Evolutionary conservation across 2,329 filamentous ascomycete genomes (phyloP).

Genomic region (Hyphodiscus sp.): DNA sequence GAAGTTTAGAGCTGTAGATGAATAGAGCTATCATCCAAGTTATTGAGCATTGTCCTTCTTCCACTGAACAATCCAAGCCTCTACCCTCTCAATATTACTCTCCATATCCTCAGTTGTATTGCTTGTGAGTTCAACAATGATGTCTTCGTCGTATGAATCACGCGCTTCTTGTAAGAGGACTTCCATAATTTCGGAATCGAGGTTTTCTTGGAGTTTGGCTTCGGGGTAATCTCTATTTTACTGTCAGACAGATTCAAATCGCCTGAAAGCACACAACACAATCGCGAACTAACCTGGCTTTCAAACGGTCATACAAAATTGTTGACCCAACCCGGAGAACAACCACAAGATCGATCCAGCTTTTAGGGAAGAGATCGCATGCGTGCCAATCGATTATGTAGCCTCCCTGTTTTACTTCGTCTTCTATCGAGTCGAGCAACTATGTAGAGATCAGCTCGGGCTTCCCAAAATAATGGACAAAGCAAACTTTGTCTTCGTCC

Average conservation of each 20-base stretch:
- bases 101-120: conserved; percentile 81
- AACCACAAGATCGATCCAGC: conserved; percentile 92
- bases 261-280: not conserved
- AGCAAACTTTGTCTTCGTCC: conserved; percentile 82
- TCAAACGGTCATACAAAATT: conserved; percentile 77
- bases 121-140: conserved; percentile 83
- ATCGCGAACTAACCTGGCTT: conserved; percentile 48
- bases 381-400: conserved; percentile 97
- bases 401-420: conserved; percentile 70
- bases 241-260: not conserved
- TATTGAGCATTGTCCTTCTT: conserved; percentile 52
- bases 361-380: conserved; percentile 87
- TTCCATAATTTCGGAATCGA: conserved; percentile 97
- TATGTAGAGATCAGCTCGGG: conserved; percentile 30
- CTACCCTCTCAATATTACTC: conserved; percentile 76
- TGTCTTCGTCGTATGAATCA: conserved; percentile 78
- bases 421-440: conserved; percentile 84
- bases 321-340: conserved; percentile 79
- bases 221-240: conserved; percentile 66
- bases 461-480: not conserved
- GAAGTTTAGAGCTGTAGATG: conserved; percentile 8
- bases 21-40: conserved; percentile 9
- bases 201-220: conserved; percentile 87
- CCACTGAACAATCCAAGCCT: conserved; percentile 79
- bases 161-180: conserved; percentile 84